Evolutionary conservation across 2,329 filamentous ascomycete genomes (phyloP).

Genomic region (Diaporthe sp.): DNA sequence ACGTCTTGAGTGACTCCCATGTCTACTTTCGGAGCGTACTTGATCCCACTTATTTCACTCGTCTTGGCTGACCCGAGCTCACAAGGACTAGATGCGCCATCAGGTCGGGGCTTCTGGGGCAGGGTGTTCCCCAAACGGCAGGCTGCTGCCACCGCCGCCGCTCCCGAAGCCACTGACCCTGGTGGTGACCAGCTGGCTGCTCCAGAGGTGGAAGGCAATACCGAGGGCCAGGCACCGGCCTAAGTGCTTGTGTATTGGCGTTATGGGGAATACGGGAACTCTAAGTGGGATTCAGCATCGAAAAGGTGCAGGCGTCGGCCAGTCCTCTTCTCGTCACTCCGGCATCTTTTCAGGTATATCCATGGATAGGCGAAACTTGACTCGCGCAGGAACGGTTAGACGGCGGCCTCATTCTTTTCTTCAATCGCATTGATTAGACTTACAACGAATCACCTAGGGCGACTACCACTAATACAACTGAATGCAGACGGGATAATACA

Average conservation of each 20-base stretch:
- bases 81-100: background rate
- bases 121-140: conserved; percentile 32
- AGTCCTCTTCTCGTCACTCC: background rate
- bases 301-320: background rate
- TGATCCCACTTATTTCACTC: background rate
- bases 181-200: background rate
- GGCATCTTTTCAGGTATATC: too few species aligned
- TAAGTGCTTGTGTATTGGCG: background rate
- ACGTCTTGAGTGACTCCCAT: background rate
- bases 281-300: too few species aligned
- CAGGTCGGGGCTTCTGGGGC: conserved; percentile 32
- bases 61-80: background rate
- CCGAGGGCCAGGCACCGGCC: background rate
- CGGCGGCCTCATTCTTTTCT: conserved; percentile 17
- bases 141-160: background rate
- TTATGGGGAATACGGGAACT: background rate
- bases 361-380: background rate
- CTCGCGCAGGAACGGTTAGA: background rate
- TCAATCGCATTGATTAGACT: conserved; percentile 9
- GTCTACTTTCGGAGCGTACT: too few species aligned
- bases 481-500: conserved; percentile 13
- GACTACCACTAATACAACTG: background rate
- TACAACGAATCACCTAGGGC: conserved; percentile 31
- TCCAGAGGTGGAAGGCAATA: background rate
- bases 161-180: background rate